Percentiles rank a stretch among this genome's conserved stretches.
These are phyloP conservation scores for Nitzschia sp. DNA, from an alignment of 108 stramenopile genomes.

Conservation along the genomic window DNA sequence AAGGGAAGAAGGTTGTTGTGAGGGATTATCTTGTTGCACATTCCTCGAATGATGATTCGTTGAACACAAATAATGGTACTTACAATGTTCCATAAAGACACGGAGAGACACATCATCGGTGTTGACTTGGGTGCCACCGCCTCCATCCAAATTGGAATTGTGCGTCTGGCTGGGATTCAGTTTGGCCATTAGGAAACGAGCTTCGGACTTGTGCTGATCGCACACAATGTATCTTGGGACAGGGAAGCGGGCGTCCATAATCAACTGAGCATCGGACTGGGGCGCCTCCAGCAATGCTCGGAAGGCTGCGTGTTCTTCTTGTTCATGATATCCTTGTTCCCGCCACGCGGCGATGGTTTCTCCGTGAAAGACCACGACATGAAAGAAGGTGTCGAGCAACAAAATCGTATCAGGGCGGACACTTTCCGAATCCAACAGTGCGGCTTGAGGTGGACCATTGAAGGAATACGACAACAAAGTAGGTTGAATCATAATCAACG, in stretches of 20 bases:
- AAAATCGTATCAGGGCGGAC: slow-evolving; percentile 97
- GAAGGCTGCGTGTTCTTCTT: slow-evolving; percentile 96
- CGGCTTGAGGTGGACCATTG: slow-evolving; percentile 93
- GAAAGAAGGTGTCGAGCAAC: slow-evolving; percentile 98
- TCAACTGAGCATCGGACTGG: slow-evolving; percentile 94
- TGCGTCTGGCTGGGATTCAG: slow-evolving; percentile 97
- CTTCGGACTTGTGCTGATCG: slow-evolving; percentile 99
- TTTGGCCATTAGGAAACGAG: slow-evolving; percentile 98
- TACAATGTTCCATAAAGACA: slow-evolving; percentile 98
- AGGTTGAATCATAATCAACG: slow-evolving; percentile 99
- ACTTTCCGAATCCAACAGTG: slow-evolving; percentile 92
- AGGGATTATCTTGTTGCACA: not conserved
- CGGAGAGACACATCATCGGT: slow-evolving; percentile 98
- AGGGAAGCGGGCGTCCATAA: slow-evolving; percentile 98
- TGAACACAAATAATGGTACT: slow-evolving; percentile 1
- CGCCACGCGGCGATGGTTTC: slow-evolving; percentile 99
- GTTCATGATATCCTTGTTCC: slow-evolving; percentile 96
- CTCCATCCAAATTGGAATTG: slow-evolving; percentile 82
- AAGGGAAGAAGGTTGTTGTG: slow-evolving; percentile 2
- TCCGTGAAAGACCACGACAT: slow-evolving; percentile 99
- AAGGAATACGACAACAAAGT: slow-evolving; percentile 96
- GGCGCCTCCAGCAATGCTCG: slow-evolving; percentile 92
- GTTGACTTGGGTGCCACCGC: slow-evolving; percentile 89
- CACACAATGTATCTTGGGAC: slow-evolving; percentile 98
- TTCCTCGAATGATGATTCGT: too few species aligned